Evolutionary conservation across 208 protist species (phyloP).

Genomic region (Leishmania lainsoni): DNA sequence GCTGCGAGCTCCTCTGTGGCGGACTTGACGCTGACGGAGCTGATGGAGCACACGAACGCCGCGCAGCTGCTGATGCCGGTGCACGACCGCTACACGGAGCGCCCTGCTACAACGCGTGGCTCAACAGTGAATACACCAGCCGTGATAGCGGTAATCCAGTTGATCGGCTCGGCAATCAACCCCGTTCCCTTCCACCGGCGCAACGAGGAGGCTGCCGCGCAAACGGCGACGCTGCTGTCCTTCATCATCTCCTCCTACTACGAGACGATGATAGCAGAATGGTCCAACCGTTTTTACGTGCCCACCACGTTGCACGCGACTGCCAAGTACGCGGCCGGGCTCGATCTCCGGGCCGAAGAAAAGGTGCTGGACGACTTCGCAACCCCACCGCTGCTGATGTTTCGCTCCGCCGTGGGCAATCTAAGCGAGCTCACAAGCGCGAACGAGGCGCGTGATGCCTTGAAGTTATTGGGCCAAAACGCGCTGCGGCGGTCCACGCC

Average conservation of each 20-base stretch:
- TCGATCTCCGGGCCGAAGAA: conserved; percentile 78
- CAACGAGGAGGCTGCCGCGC: conserved; percentile 79
- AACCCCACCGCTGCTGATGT: conserved; percentile 62
- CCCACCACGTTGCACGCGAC: conserved; percentile 55
- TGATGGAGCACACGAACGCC: conserved; percentile 71
- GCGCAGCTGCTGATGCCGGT: conserved; percentile 86
- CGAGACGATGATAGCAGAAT: conserved; percentile 84
- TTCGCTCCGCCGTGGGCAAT: conserved; percentile 42
- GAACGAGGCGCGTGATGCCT: conserved; percentile 63
- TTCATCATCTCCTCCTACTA: conserved; percentile 82
- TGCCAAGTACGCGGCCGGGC: conserved; percentile 55
- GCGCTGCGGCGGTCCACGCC: conserved; percentile 48
- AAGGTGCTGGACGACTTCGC: conserved; percentile 86
- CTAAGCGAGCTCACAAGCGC: conserved; percentile 56
- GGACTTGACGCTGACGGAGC: conserved; percentile 61
- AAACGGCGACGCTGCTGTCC: conserved; percentile 74
- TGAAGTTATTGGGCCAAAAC: conserved; percentile 54
- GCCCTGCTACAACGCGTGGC: conserved; percentile 9
- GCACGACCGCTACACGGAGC: conserved; percentile 57
- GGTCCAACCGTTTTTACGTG: conserved; percentile 88
- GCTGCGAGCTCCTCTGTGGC: background rate
- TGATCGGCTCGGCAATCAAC: conserved; percentile 76
- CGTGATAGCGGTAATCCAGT: conserved; percentile 75
- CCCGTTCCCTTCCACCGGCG: conserved; percentile 78
- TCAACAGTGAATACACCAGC: background rate